Conservation (phyloP, 805 yeast genomes). For the Myxozyma kluyveri region DNA sequence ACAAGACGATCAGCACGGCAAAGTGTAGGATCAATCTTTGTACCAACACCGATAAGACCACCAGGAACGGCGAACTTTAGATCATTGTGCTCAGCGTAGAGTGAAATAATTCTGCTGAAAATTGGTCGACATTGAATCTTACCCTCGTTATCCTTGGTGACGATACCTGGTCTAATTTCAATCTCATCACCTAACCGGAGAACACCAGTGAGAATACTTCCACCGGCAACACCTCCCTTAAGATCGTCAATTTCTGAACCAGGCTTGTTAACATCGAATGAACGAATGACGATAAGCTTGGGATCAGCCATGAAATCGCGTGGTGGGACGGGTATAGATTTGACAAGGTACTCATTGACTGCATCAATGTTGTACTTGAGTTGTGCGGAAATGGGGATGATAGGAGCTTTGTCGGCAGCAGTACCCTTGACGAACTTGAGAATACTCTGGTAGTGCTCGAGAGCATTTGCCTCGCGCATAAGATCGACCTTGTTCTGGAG, state of each 20-base stretch:
- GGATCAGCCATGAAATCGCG: conserved; percentile 95
- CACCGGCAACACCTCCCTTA: conserved; percentile 99
- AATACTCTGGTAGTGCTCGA: conserved; percentile 92
- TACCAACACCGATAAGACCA: conserved; percentile 99
- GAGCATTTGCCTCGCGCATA: conserved; percentile 95
- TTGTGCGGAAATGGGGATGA: conserved; percentile 98
- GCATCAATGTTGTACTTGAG: conserved; percentile 98
- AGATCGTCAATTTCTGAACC: conserved; percentile 96
- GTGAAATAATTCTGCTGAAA: conserved; percentile 86
- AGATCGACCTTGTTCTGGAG: conserved; percentile 97
- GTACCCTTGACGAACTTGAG: conserved; percentile 94
- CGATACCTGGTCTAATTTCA: conserved; percentile 98
- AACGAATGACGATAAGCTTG: conserved; percentile 92
- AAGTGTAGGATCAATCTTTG: conserved; percentile 96
- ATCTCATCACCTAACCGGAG: conserved; percentile 96
- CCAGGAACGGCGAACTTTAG: conserved; percentile 99
- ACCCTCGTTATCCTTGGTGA: conserved; percentile 83
- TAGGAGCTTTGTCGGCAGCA: conserved; percentile 98
- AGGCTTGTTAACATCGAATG: conserved; percentile 98
- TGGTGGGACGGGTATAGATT: conserved; percentile 91
- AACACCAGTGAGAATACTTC: conserved; percentile 95
- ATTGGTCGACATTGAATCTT: conserved; percentile 95
- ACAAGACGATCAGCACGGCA: conserved; percentile 99
- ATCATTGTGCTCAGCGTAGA: conserved; percentile 97
- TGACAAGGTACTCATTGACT: conserved; percentile 92